phyloP scores from a whole-genome alignment of 2,329 filamentous ascomycete species.

The Daldinia sp. region DNA sequence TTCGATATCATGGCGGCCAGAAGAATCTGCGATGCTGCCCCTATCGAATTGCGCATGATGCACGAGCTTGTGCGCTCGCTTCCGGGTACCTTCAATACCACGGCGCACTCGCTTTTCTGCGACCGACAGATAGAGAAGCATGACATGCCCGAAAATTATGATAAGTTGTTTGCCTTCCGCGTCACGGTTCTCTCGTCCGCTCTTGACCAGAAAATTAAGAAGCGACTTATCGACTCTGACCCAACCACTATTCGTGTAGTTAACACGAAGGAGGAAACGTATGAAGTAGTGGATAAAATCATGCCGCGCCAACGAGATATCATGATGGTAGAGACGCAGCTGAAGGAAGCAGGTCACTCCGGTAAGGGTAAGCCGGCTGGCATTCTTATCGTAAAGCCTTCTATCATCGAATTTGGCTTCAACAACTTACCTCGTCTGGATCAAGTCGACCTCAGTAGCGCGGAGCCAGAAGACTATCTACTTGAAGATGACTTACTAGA shows the following conservation, averaged over 20 bases:
- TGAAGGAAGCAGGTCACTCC: slow-evolving; percentile 19
- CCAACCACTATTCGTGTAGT: slow-evolving; percentile 51
- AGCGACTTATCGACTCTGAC: slow-evolving; percentile 38
- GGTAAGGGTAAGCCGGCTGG: slow-evolving; percentile 55
- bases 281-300: slow-evolving; percentile 67
- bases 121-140: slow-evolving; percentile 42
- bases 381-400: slow-evolving; percentile 53
- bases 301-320: slow-evolving; percentile 41
- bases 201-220: slow-evolving; percentile 45
- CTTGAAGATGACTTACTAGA: slow-evolving; percentile 67
- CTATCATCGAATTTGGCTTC: slow-evolving; percentile 59
- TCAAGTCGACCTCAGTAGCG: slow-evolving; percentile 41
- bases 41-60: slow-evolving; percentile 70
- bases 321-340: slow-evolving; percentile 29
- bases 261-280: slow-evolving; percentile 60
- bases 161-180: slow-evolving; percentile 54
- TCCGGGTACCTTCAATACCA: slow-evolving; percentile 83
- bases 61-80: slow-evolving; percentile 60
- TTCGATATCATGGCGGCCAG: slow-evolving; percentile 73
- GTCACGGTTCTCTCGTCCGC: slow-evolving; percentile 51
- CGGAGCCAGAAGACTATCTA: slow-evolving; percentile 60
- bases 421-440: slow-evolving; percentile 51
- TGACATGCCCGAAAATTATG: slow-evolving; percentile 49
- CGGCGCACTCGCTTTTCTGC: slow-evolving; percentile 73
- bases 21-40: slow-evolving; percentile 70